Evolutionary conservation across 768 basidiomycete species (phyloP), one percentile per base, ranked within the genome.

Genomic region (Tylopilus subfusipes): DNA sequence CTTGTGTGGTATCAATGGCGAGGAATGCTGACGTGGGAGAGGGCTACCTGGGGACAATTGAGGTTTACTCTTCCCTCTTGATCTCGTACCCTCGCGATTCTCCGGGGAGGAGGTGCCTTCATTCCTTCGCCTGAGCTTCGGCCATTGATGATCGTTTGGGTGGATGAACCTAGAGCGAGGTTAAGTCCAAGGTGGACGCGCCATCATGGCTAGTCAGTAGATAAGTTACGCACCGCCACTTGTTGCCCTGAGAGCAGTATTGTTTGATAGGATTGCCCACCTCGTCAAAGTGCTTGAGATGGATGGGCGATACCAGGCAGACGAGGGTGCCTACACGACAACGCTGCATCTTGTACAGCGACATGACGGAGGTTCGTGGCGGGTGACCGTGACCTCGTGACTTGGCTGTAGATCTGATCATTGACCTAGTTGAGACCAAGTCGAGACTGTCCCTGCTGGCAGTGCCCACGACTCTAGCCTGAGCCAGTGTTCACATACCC

Each of bases 201-300:
- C 57, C 24, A 48, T 59, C 52, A 34, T 31, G 47, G 46, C 46
- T 43, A 42, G 57, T 33, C 33, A 38, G 46, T 48, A 30, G 47
- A 61, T 52, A 19, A 33, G 43, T 50, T 55, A 68, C 76, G 50
- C 59, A 79, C 82, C 81, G 78, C 65, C 81, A 82, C 34, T 64
- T 71, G 40, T 69, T 70, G 27, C 81, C 81, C 56, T 81, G 75
- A 33, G 63, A 72, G 56, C 81, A 82, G 27, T 67, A 68, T 9
- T 77, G 76, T 52, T 70, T 71, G 45, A 79, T 64, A 3, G 74
- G 66, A 22, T 64, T 67, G 14, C 81, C 82, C 36, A 65, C 62
- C 49, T 70, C 70, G 55, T 80, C 77, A 48, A 77, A 82, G 63
- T 83, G 74, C 81, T 82, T 61, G 53, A 65, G 64, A 51, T 40